A percentile compares a stretch with the other conserved stretches of the same genome.
Conservation (phyloP, 345 rosid genomes). For the Garcia nutans region DNA sequence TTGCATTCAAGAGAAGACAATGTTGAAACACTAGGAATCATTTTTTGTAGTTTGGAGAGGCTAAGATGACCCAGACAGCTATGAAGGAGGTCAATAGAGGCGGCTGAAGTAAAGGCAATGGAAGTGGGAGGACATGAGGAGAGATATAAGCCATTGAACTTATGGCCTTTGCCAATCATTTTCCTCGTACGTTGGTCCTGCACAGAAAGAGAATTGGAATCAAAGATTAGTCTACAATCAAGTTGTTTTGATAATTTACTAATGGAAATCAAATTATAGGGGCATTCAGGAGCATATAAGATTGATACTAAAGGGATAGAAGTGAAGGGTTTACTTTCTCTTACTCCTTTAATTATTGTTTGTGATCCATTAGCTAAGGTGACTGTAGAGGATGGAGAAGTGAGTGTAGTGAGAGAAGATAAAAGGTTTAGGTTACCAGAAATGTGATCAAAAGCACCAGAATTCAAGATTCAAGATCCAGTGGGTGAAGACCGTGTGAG, state of each 20-base stretch:
- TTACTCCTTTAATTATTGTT: too few relatives aligned
- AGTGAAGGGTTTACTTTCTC: too few relatives aligned
- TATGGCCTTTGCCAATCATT: background rate
- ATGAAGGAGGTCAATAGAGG: background rate
- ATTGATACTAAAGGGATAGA: background rate
- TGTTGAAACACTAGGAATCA: background rate
- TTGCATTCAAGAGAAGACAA: too few relatives aligned
- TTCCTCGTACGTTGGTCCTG: background rate
- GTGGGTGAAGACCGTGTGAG: background rate
- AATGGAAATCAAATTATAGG: background rate
- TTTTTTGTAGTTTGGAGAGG: background rate
- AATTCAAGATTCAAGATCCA: background rate
- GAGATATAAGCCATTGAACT: background rate
- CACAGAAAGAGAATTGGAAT: background rate
- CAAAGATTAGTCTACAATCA: background rate
- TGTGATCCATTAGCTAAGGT: background rate
- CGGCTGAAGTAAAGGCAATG: background rate
- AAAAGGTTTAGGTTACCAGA: too few relatives aligned
- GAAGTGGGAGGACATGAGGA: background rate
- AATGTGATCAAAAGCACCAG: background rate
- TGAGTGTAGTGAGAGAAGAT: too few relatives aligned
- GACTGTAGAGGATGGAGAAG: background rate
- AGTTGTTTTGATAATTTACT: background rate
- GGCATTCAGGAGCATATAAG: background rate
- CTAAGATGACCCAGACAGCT: background rate